Evolutionary conservation across 2,329 filamentous ascomycete species (phyloP).

Genomic region (Thielaviopsis euricoi): DNA sequence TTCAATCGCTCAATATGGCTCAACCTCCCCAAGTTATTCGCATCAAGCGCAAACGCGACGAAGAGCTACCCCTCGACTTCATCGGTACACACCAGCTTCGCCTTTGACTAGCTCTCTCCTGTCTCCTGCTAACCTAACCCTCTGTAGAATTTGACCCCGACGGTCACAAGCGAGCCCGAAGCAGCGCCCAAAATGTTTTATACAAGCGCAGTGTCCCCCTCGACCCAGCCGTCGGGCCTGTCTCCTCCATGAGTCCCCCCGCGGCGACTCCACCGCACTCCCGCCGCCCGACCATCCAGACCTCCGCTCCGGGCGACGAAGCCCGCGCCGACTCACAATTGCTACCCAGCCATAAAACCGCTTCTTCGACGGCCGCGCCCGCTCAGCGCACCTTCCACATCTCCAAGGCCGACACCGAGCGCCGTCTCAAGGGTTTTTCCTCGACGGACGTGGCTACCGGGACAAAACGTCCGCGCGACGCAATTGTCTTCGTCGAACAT

Average conservation of each 20-base stretch:
- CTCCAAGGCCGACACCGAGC: conserved; percentile 9
- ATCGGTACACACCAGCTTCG: conserved; percentile 24
- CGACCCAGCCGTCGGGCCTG: conserved; percentile 10
- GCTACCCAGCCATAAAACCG: conserved; percentile 15
- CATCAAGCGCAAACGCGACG: conserved; percentile 43
- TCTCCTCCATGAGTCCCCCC: neutral
- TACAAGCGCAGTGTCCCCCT: conserved; percentile 33
- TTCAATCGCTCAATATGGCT: conserved; percentile 26
- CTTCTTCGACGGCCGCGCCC: conserved; percentile 16
- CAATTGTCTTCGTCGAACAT: conserved; percentile 41
- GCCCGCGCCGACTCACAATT: conserved; percentile 6
- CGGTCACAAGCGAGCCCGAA: conserved; percentile 34
- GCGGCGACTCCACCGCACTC: conserved; percentile 13
- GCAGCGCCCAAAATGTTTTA: conserved; percentile 33
- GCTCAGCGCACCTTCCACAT: conserved; percentile 10
- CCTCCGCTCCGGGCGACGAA: conserved; percentile 26
- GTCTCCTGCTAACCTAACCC: neutral
- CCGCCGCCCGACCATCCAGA: conserved; percentile 30
- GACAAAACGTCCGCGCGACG: conserved; percentile 9
- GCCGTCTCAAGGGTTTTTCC: conserved; percentile 5
- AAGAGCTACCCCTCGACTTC: conserved; percentile 36
- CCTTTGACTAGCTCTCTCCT: neutral
- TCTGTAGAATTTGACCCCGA: conserved; percentile 32
- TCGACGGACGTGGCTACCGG: conserved; percentile 2
- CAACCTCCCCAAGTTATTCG: conserved; percentile 41